These are phyloP conservation scores for Somion occarium DNA, from an alignment of 1,284 basidiomycete genomes.

Conservation along the genomic window DNA sequence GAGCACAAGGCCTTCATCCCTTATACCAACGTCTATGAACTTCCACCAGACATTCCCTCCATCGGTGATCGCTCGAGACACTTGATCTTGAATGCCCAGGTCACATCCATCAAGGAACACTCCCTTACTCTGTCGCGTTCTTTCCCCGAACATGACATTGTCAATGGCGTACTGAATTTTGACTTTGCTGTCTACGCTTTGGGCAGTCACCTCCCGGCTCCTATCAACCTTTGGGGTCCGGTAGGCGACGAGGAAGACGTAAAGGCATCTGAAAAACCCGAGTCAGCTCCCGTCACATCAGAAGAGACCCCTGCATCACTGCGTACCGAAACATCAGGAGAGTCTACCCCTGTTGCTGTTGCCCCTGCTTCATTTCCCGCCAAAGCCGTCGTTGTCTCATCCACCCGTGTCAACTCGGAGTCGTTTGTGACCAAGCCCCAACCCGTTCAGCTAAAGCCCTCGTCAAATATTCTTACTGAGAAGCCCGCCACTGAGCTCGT, in stretches of 20 bases:
- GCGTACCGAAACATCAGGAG: not conserved
- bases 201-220: slow-evolving; percentile 49
- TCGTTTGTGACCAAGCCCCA: not conserved
- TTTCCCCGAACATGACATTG: slow-evolving; percentile 41
- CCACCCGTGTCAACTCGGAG: not conserved
- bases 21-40: slow-evolving; percentile 43
- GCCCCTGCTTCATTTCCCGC: slow-evolving; percentile 7
- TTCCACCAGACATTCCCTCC: not conserved
- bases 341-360: not conserved
- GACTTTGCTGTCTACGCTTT: slow-evolving; percentile 58
- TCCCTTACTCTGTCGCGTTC: slow-evolving; percentile 42
- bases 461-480: not conserved
- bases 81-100: slow-evolving; percentile 40
- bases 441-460: not conserved
- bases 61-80: slow-evolving; percentile 18
- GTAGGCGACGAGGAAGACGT: slow-evolving; percentile 9
- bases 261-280: not conserved
- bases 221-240: slow-evolving; percentile 51
- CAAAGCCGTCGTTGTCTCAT: not conserved
- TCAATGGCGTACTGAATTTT: slow-evolving; percentile 30
- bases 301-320: not conserved
- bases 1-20: slow-evolving; percentile 76
- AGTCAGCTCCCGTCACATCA: not conserved
- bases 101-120: slow-evolving; percentile 40
- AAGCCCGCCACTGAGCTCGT: not conserved